These are phyloP conservation scores for Dorcoceras hygrometricum DNA, from an alignment of 257 asterid species.

Conservation along the genomic window DNA sequence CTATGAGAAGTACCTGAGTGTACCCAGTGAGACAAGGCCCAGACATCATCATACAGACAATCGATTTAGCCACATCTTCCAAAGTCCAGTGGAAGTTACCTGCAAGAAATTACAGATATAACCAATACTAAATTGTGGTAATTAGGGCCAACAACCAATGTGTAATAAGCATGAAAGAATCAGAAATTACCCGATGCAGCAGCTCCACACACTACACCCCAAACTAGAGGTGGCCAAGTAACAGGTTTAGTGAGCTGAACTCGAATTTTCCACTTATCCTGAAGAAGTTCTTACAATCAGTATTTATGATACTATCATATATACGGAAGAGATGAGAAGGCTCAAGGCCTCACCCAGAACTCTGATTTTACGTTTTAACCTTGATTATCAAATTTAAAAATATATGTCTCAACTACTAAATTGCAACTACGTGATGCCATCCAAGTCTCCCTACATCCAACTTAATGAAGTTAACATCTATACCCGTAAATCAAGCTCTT, in stretches of 20 bases:
- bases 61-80: slow-evolving; percentile 84
- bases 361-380: background rate
- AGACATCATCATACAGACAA: slow-evolving; percentile 91
- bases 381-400: background rate
- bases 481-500: background rate
- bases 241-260: slow-evolving; percentile 91
- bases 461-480: background rate
- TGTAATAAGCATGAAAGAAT: slow-evolving; percentile 8
- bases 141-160: background rate
- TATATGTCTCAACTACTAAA: background rate
- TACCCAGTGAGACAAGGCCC: slow-evolving; percentile 95
- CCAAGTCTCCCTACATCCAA: background rate
- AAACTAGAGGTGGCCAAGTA: slow-evolving; percentile 96
- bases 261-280: slow-evolving; percentile 92
- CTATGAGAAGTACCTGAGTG: slow-evolving; percentile 62
- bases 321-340: background rate
- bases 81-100: slow-evolving; percentile 90
- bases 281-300: slow-evolving; percentile 2
- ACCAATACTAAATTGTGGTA: background rate
- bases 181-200: slow-evolving; percentile 81
- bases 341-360: background rate
- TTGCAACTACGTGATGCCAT: background rate
- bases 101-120: slow-evolving; percentile 23
- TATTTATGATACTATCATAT: background rate
- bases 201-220: slow-evolving; percentile 99